Percentiles rank a stretch among this genome's conserved stretches.
Conservation (phyloP, 169 alveolate genomes). For the Cryptosporidium viatorum region DNA sequence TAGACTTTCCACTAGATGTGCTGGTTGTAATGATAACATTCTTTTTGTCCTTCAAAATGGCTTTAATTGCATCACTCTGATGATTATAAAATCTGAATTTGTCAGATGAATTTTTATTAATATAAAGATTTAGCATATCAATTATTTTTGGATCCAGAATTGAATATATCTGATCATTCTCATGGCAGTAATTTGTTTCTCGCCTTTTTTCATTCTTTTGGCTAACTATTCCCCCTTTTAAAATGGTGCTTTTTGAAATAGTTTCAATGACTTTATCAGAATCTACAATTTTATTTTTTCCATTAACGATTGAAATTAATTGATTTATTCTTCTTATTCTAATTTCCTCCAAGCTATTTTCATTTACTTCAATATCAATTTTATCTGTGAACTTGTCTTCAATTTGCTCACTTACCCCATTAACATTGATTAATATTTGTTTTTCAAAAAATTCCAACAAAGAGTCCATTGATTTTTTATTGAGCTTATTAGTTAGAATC, state of each 20-base stretch:
- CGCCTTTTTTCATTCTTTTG: constrained; percentile 11
- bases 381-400: neutral
- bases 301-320: neutral
- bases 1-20: constrained; percentile 76
- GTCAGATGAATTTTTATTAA: neutral
- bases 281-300: neutral
- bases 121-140: constrained; percentile 10
- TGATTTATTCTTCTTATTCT: constrained; percentile 26
- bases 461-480: constrained; percentile 13
- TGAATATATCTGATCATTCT: constrained; percentile 28
- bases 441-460: constrained; percentile 2
- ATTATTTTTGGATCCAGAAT: neutral
- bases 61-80: constrained; percentile 69
- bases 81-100: constrained; percentile 55
- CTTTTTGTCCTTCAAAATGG: constrained; percentile 14
- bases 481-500: neutral
- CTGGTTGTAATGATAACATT: constrained; percentile 70
- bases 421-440: neutral
- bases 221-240: constrained; percentile 44
- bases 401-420: neutral
- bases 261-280: constrained; percentile 17
- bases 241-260: constrained; percentile 43
- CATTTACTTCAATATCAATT: neutral
- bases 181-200: constrained; percentile 26
- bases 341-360: constrained; percentile 11